phyloP scores from a whole-genome alignment of 495 filamentous ascomycete species.

The Talaromyces nanjingensis region DNA sequence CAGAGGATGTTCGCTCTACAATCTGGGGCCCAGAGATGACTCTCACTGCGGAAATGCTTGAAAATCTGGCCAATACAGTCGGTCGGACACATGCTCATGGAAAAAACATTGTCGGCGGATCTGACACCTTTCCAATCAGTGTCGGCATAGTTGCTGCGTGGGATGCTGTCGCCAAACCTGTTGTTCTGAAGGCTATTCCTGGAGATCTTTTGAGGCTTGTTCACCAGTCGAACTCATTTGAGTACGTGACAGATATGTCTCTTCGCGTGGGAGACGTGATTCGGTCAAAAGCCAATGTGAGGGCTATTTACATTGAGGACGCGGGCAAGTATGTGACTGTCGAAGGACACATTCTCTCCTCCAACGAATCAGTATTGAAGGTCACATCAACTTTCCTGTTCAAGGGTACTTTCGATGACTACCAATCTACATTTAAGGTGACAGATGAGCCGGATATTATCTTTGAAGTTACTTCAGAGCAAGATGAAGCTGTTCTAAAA shows the following conservation, averaged over 20 bases:
- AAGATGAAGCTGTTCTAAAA: slow-evolving; percentile 80
- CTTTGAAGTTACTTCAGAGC: slow-evolving; percentile 69
- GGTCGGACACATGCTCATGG: not conserved
- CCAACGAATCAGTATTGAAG: slow-evolving; percentile 85
- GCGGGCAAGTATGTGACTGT: slow-evolving; percentile 98
- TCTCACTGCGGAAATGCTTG: not conserved
- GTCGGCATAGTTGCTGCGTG: slow-evolving; percentile 97
- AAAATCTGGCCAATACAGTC: not conserved
- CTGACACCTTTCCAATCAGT: slow-evolving; percentile 96
- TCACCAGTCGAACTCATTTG: slow-evolving; percentile 94
- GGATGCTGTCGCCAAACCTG: slow-evolving; percentile 97
- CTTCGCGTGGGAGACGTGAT: slow-evolving; percentile 89
- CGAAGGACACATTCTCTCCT: slow-evolving; percentile 84
- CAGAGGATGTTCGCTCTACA: not conserved
- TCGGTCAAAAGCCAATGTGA: slow-evolving; percentile 88
- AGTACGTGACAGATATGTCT: slow-evolving; percentile 94
- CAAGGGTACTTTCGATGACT: slow-evolving; percentile 85
- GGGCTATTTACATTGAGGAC: slow-evolving; percentile 92
- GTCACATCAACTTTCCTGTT: slow-evolving; percentile 97
- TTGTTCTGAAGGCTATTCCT: slow-evolving; percentile 89
- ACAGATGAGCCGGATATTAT: slow-evolving; percentile 95
- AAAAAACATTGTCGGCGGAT: slow-evolving; percentile 52
- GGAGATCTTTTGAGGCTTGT: slow-evolving; percentile 92
- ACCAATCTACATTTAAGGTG: slow-evolving; percentile 94
- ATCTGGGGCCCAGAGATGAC: not conserved